These are phyloP conservation scores for Ganoderma meredithae DNA, from an alignment of 1,284 basidiomycete species.

Conservation along the genomic window DNA sequence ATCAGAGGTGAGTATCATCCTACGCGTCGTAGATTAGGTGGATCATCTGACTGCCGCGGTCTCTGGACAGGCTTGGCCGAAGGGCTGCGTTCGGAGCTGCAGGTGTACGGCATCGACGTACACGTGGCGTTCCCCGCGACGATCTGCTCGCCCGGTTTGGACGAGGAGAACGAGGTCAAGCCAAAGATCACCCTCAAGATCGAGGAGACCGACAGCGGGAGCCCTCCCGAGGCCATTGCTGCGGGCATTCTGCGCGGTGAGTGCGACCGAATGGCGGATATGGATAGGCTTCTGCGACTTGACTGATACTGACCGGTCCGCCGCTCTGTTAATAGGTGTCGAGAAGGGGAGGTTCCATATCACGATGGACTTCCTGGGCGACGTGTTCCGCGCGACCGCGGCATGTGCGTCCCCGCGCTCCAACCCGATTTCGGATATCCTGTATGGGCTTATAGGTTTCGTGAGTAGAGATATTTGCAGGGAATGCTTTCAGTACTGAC, in stretches of 20 bases:
- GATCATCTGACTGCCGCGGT: background rate
- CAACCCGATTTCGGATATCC: conserved; percentile 63
- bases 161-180: conserved; percentile 85
- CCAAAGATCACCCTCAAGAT: conserved; percentile 84
- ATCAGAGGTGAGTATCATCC: conserved; percentile 68
- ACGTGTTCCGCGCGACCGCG: conserved; percentile 74
- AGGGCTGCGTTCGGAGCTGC: conserved; percentile 82
- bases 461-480: conserved; percentile 44
- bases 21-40: no score
- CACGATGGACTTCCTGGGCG: conserved; percentile 73
- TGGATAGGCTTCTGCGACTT: conserved; percentile 8
- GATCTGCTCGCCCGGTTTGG: conserved; percentile 84
- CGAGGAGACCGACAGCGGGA: conserved; percentile 79
- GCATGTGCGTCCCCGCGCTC: conserved; percentile 75
- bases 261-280: background rate
- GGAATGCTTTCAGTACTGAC: no score
- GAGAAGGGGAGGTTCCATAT: conserved; percentile 81
- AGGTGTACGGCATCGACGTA: conserved; percentile 81
- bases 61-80: conserved; percentile 79
- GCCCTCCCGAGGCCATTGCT: conserved; percentile 76
- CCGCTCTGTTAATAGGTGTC: conserved; percentile 59
- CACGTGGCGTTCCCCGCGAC: conserved; percentile 91
- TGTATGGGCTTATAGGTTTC: conserved; percentile 53
- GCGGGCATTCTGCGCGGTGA: conserved; percentile 35
- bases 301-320: background rate